Evolutionary conservation across 2,329 filamentous ascomycete genomes (phyloP), one percentile per base, ranked within the genome.

Genomic region (Colletotrichum trifolii): DNA sequence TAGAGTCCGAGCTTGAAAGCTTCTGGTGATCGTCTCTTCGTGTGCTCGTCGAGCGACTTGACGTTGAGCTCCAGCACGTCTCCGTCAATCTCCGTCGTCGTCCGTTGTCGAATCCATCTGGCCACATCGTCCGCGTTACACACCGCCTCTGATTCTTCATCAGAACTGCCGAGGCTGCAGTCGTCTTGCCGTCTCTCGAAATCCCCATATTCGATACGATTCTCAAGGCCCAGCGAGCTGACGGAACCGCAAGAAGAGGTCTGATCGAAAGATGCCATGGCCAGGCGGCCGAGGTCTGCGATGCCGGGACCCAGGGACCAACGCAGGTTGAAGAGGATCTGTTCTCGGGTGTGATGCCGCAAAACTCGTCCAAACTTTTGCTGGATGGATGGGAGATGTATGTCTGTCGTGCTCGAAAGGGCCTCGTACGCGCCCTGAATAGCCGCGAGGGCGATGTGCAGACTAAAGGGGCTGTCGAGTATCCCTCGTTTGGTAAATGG

Each of bases 301-400:
- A 49, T 58, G 2, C 55, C 55, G 4, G 55, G 55, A 12, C 55
- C 55, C 1, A 58, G 45, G 15, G 33, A 40, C 55, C 55, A 58
- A 2, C 55, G 45, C 3, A 58, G 45, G 13, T 50, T 58, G 17
- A 50, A 58, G 8, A 50, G 45, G 13, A 58, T 34, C 17, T 58
- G 34, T 35, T 58, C 55, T 3, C 55, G 45, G 34, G 45, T 33
- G 3, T 25, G 35, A 8, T 35, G 34, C 3, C 35, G 45, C 8
- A 58, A 12, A 2, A 43, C 45, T 6, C 40, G 38, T 1, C 47
- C 35, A 6, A 58, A 58, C 2, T 9, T 58, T 12, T 33, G 45
- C 34, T 34, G n/a, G 4, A 40, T 12, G 6, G 13, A 7, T 2
- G 40, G 9, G 1, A 34, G 11, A 6, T 45, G 42, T 4, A 40